Evolutionary conservation across 1,284 basidiomycete genomes (phyloP), one percentile per base, ranked within the genome.

Genomic region (Naganishia liquefaciens): DNA sequence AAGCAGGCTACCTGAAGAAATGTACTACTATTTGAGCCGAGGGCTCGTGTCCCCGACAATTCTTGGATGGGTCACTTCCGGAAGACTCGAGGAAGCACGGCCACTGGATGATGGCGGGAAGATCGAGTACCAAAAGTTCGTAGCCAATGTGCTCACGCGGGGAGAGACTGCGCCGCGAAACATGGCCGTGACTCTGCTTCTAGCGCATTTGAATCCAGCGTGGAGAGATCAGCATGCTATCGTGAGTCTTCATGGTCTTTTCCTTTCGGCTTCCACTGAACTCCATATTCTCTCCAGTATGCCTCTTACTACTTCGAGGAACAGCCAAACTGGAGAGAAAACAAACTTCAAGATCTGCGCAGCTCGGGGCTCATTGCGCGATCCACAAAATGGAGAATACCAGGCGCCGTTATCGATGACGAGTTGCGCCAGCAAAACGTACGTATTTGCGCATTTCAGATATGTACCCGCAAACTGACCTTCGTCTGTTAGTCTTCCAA

Each of bases 341-440:
- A 52, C 25, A 54, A 52, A 21, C 28, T 52, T 11, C 60, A 52
- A 19, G 50, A 62, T 30, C 54, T 42, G 10, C 62, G 69, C 72
- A 37, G 62, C 65, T 47, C 68, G 53, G 73, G 70, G 53, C 72
- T 65, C 46, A 69, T 63, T 1, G 84, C 95, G 53, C 83, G 84
- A 68, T 91, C 93, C 74, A 87, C 86, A 1, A 87, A 88, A n/a
- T 99, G 96, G 96, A 89, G 90, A 71, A 94, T 99, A 5, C 85
- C 88, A 6, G 91, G 90, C 69, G 79, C 84, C 44, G 84, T 93
- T 61, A 88, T 99, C 53, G 93, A 97, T 77, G 91, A 96, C 73
- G 95, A 99, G 80, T 81, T 99, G 70, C 85, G 95, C 76, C 85
- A 94, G 76, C 96, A 99, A 81, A 93, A 93, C 77, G 93, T 95